Evolutionary conservation across 306 rosid genomes (phyloP).

Genomic region (Cicer arietinum): DNA sequence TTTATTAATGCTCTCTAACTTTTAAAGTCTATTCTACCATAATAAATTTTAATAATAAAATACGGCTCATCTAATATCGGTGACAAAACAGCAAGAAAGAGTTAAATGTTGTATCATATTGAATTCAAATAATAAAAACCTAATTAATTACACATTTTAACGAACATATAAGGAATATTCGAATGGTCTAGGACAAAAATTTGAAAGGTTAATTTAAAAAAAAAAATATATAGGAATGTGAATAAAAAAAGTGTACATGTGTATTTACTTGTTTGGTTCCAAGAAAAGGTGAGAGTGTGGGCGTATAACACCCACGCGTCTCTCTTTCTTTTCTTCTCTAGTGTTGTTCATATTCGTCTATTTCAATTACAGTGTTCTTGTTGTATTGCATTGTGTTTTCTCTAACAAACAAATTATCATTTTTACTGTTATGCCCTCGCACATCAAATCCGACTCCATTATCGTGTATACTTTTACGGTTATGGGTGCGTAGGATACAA

Average conservation of each 20-base stretch:
- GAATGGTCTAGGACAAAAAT: too few species aligned
- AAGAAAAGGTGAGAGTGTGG: not conserved
- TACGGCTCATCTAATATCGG: too few species aligned
- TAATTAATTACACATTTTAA: too few species aligned
- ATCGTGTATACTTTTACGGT: not conserved
- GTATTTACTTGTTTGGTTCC: not conserved
- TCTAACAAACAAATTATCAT: not conserved
- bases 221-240: not conserved
- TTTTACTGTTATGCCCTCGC: not conserved
- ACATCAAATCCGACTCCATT: not conserved
- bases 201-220: not conserved
- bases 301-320: constrained; percentile 12
- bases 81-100: too few species aligned
- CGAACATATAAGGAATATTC: too few species aligned
- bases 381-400: not conserved
- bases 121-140: too few species aligned
- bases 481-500: constrained; percentile 44
- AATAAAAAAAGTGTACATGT: not conserved
- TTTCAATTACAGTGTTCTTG: not conserved
- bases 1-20: too few species aligned
- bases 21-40: too few species aligned
- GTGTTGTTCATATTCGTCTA: not conserved
- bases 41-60: too few species aligned
- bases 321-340: not conserved
- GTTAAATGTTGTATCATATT: too few species aligned